Evolutionary conservation across 306 rosid species (phyloP).

Genomic region (Datisca glomerata): DNA sequence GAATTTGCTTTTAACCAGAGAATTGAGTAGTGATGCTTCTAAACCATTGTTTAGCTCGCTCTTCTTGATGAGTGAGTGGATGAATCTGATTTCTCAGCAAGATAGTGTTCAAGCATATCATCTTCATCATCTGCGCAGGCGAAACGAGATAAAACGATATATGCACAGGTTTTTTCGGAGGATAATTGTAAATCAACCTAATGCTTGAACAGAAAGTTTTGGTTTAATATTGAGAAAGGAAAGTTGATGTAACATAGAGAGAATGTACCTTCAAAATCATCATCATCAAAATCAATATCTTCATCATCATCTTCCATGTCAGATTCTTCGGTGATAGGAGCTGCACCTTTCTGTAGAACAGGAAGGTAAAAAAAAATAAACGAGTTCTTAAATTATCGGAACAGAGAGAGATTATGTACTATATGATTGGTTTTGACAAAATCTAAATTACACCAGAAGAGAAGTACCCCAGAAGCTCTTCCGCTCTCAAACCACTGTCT

Average conservation of each 20-base stretch:
- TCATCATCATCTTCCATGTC: slow-evolving; percentile 75
- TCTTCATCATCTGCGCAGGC: slow-evolving; percentile 97
- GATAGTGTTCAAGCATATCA: slow-evolving; percentile 96
- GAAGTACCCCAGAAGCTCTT: slow-evolving; percentile 50
- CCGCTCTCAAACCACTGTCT: slow-evolving; percentile 99
- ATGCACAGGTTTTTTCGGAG: too few relatives aligned
- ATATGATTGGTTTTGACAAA: too few relatives aligned
- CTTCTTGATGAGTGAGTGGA: slow-evolving; percentile 49
- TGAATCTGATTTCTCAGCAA: slow-evolving; percentile 79
- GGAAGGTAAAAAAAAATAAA: too few relatives aligned
- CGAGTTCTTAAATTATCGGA: too few relatives aligned
- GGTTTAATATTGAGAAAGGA: not conserved
- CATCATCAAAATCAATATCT: slow-evolving; percentile 80
- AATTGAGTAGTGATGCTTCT: not conserved
- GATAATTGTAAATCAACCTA: too few relatives aligned
- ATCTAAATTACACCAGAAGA: slow-evolving; percentile 4
- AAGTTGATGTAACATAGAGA: not conserved
- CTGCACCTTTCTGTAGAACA: slow-evolving; percentile 58
- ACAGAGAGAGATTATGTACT: too few relatives aligned
- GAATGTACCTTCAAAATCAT: slow-evolving; percentile 75
- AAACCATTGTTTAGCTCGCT: slow-evolving; percentile 25
- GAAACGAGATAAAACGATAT: not conserved
- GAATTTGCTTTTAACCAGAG: not conserved
- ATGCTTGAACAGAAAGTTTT: not conserved
- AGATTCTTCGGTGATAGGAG: slow-evolving; percentile 39